Evolutionary conservation across 768 basidiomycete genomes (phyloP).

Genomic region (Suillus subluteus): DNA sequence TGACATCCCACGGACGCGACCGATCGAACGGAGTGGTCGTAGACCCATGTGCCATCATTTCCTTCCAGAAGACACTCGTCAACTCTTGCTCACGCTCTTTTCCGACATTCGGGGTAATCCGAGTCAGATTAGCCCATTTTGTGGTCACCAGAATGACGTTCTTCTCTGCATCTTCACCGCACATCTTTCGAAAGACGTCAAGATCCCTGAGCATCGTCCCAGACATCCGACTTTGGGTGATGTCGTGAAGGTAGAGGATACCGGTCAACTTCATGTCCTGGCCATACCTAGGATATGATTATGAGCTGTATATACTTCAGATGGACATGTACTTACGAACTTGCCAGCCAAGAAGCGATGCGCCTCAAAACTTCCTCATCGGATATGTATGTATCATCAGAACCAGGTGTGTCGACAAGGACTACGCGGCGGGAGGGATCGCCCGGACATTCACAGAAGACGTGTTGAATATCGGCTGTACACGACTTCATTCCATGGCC

Average conservation of each 20-base stretch:
- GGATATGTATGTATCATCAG: constrained; percentile 27
- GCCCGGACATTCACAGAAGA: constrained; percentile 21
- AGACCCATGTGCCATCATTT: constrained; percentile 33
- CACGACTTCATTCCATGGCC: constrained; percentile 25
- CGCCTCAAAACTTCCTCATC: constrained; percentile 30
- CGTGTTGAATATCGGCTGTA: constrained; percentile 23
- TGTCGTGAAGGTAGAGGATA: constrained; percentile 40
- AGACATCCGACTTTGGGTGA: constrained; percentile 36
- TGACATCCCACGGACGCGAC: constrained; percentile 25
- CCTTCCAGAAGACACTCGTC: constrained; percentile 30
- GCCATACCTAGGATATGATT: constrained; percentile 24
- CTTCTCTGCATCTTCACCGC: constrained; percentile 29
- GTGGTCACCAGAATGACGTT: constrained; percentile 40
- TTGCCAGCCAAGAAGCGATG: constrained; percentile 30
- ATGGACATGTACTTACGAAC: constrained; percentile 24
- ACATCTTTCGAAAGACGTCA: constrained; percentile 31
- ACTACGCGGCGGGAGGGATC: constrained; percentile 21
- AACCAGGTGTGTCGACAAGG: no score
- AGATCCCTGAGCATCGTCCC: constrained; percentile 34
- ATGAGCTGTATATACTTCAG: neutral
- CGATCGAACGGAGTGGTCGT: constrained; percentile 26
- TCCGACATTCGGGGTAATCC: constrained; percentile 21
- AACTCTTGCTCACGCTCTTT: constrained; percentile 34
- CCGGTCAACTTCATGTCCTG: constrained; percentile 30
- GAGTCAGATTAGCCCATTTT: constrained; percentile 42